phyloP scores from a whole-genome alignment of 805 yeast genomes.

The Priceomyces castillae region DNA sequence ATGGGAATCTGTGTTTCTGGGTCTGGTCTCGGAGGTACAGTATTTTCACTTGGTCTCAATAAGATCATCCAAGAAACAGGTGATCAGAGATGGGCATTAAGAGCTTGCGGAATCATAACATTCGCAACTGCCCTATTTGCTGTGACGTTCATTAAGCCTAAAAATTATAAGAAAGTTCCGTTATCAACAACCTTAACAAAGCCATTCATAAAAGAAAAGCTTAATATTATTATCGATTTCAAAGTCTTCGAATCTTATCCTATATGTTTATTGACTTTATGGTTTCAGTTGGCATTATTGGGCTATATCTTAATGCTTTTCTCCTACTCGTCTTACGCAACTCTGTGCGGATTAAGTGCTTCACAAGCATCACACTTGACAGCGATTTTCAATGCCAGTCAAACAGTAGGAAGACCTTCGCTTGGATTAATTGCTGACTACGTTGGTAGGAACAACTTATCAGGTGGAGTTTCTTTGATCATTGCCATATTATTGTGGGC shows the following conservation, averaged over 20 bases:
- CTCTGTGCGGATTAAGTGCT: constrained; percentile 42
- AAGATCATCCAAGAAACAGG: constrained; percentile 40
- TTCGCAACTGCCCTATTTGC: constrained; percentile 35
- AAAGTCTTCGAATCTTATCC: constrained; percentile 24
- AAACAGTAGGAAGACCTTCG: constrained; percentile 49
- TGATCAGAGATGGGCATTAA: constrained; percentile 42
- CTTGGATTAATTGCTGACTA: constrained; percentile 48
- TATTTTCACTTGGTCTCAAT: constrained; percentile 43
- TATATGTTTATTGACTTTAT: constrained; percentile 22
- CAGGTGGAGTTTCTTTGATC: constrained; percentile 18
- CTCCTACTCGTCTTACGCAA: constrained; percentile 38
- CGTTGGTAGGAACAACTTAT: constrained; percentile 45
- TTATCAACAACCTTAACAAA: constrained; percentile 21
- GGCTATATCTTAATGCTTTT: constrained; percentile 37
- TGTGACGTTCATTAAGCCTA: constrained; percentile 42
- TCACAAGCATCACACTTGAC: constrained; percentile 32
- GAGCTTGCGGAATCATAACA: constrained; percentile 37
- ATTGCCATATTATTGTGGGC: constrained; percentile 29
- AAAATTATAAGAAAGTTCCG: constrained; percentile 32
- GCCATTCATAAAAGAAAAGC: constrained; percentile 17
- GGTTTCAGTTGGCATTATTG: constrained; percentile 38
- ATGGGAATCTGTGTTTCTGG: constrained; percentile 49
- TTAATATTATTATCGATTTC: constrained; percentile 35
- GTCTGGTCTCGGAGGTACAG: constrained; percentile 52
- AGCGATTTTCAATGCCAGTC: constrained; percentile 39